Evolutionary conservation across 2,329 filamentous ascomycete species (phyloP), one percentile per base, ranked within the genome.

Genomic region (Pestalotiopsis sp.): DNA sequence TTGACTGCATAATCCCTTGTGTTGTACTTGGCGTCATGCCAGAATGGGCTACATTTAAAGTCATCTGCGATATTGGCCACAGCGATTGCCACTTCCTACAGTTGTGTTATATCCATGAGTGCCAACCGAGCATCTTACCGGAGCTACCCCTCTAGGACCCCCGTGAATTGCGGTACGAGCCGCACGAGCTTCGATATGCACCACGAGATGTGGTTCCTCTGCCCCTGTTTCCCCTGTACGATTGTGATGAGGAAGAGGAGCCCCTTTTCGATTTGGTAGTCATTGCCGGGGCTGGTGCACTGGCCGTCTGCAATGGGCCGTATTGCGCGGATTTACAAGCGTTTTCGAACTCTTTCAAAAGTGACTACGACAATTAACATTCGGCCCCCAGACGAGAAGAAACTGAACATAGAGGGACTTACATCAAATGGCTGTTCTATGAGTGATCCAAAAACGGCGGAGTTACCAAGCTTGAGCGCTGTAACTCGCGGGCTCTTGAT

Each of bases 401-500:
- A 60, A 20, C 68, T 45, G 7, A 20, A 65, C 14, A 13, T 38
- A 2, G 14, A n/a, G 27, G 4, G 64, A 72, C 80, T 66, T 73
- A 87, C 83, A 72, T 80, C 77, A 60, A 89, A 90, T 40, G 86
- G 81, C 67, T 89, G 86, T 68, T 88, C 82, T 31, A 81, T 83
- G 79, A 90, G 82, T 4, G 84, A 87, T 60, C 83, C 84, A 73
- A 89, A 90, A 0, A 85, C 80, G 0, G 69, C 41, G 7, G 75
- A 75, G 65, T 79, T 84, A 13, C 82, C 79, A 40, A 90, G 71
- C 73, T 84, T 87, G 66, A 88, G 74, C 49, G 79, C 76, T 4
- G 78, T 81, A 0, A 89, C 82, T 1, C 88, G 78, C 0, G 89
- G 89, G 71, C 87, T 91, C 59, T 80, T 81, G 73, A 91, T 90